Evolutionary conservation across 805 yeast species (phyloP), one percentile per base, ranked within the genome.

Genomic region (Candida glaebosa): DNA sequence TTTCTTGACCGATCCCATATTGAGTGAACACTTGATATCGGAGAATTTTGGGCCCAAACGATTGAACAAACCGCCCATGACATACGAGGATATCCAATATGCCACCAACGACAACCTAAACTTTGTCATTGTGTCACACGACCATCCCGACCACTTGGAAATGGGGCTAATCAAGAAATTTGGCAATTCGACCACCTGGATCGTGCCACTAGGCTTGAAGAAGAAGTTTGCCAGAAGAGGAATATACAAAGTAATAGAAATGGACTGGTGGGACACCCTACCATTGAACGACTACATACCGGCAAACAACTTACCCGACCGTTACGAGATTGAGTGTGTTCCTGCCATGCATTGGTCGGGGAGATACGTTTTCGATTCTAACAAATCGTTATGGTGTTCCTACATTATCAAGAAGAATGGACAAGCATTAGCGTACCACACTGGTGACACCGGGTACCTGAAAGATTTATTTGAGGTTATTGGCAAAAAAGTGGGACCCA

Each of bases 311-410:
- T 33, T 65, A 6, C 54, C 63, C 0, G 81, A 81, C 44, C 69
- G 68, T 5, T 89, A 84, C 67, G 89, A 87, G 50, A 69, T 91
- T 14, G 90, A 87, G 1, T 87, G 96, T 60, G 76, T 93, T 0
- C 98, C 98, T 0, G 88, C 97, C 0, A 84, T 84, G 95, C 98
- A 91, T 62, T 91, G 98, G 98, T 85, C 95, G 1, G 98, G 98
- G 0, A 65, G 96, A 28, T 75, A 76, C 25, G 61, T 90, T n/a
- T 56, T 81, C 15, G 98, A 91, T 58, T 76, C 95, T 2, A 91
- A 91, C 60, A 65, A 68, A 18, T 77, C 95, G 0, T 65, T 91
- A 39, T 91, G 98, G 98, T 87, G 96, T 52, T 87, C 96, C 0
- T 91, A 83, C 54, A 54, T 91, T 49, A 58, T 91, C 7, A 67